Evolutionary conservation across 495 filamentous ascomycete species (phyloP), one percentile per base, ranked within the genome.

Genomic region (Terfezia claveryi): DNA sequence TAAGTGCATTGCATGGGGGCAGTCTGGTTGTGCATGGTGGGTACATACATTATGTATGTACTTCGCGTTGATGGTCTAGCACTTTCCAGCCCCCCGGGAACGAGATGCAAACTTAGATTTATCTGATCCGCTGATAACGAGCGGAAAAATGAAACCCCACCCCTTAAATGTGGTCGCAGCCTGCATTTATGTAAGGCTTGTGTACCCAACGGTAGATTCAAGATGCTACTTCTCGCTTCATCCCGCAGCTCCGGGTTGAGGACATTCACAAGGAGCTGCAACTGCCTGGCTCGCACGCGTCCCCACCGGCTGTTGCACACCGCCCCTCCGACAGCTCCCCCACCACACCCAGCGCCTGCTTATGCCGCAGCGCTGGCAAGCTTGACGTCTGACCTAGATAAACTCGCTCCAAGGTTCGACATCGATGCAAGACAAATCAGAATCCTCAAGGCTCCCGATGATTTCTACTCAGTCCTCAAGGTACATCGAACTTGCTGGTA

Each of bases 381-480:
- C 10, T 80, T 98, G 27, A 83, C 77, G 11, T 73, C 72, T 37
- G 88, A 99, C 63, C 71, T 98, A 44, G 92, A 96, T 65, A 81
- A 75, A 59, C 80, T 96, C 57, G 82, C 87, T 8, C 91, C 91
- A 20, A 79, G 84, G 38, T 94, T 99, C 62, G 82, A 85, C 63
- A 74, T 99, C 56, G 70, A 77, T 6, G 84, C 86, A 9, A 80
- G 81, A n/a, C 76, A 85, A 59, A 80, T 99, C 50, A 70, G 74
- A 12, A 82, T 99, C 38, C 61, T 99, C 12, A 76, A 80, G 56
- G 80, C 80, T 1, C 92, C 91, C 5, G 67, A 70, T 23, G 82
- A 84, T 55, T 99, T 99, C 68, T 96, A 94, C 62, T 77, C 80
- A 49, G 83, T 81, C 7, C 70, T 99, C 53, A 94, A 94, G 77